Evolutionary conservation across 345 rosid species (phyloP).

Genomic region (Boechera retrofracta): DNA sequence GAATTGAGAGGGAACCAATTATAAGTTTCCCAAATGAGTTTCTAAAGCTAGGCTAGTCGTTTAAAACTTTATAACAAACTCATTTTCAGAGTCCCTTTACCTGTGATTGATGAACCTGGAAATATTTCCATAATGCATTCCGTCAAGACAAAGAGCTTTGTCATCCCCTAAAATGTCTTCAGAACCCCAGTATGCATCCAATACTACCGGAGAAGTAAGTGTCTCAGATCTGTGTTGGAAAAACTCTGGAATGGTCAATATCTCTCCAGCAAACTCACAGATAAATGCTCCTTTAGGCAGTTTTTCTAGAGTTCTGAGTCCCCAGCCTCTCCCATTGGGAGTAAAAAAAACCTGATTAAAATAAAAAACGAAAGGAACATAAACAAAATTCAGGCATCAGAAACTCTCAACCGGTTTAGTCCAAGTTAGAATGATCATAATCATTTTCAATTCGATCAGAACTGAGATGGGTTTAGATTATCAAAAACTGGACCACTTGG

Average conservation of each 20-base stretch:
- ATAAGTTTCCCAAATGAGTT: constrained; percentile 12
- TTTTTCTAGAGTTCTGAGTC: constrained; percentile 66
- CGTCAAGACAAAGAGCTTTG: constrained; percentile 88
- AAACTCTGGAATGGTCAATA: constrained; percentile 72
- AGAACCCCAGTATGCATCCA: constrained; percentile 91
- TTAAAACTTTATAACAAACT: constrained; percentile 21
- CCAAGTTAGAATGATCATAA: constrained; percentile 16
- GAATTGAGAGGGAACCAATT: constrained; percentile 12
- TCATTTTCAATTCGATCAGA: background rate
- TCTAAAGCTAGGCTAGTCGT: constrained; percentile 7
- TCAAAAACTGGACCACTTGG: background rate
- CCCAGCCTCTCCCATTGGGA: constrained; percentile 84
- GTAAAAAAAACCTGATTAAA: constrained; percentile 68
- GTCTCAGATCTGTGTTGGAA: constrained; percentile 55
- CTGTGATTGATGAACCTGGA: constrained; percentile 93
- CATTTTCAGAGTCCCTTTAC: constrained; percentile 44
- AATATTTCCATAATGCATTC: constrained; percentile 73
- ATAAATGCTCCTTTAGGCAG: constrained; percentile 82
- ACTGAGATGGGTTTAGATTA: constrained; percentile 1
- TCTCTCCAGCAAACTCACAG: constrained; percentile 89
- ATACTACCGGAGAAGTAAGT: constrained; percentile 60
- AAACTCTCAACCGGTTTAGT: constrained; percentile 5
- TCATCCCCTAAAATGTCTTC: constrained; percentile 55
- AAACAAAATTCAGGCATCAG: constrained; percentile 1
- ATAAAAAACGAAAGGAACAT: background rate